Percentiles rank a stretch among this genome's conserved stretches.
Evolutionary conservation across 2,329 filamentous ascomycete species (phyloP).

Genomic region (Stylonectria norvegica): DNA sequence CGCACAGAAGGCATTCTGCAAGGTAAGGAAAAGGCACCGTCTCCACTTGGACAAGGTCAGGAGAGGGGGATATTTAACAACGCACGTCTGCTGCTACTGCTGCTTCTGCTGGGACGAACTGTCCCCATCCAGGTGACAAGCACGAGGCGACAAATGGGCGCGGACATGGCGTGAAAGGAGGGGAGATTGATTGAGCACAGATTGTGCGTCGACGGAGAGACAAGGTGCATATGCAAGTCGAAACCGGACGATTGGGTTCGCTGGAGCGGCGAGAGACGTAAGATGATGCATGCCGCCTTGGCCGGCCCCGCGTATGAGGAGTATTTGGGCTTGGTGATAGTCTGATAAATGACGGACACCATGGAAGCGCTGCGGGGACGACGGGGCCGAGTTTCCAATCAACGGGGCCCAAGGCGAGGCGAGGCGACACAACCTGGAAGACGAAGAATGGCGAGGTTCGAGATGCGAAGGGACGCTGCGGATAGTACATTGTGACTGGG

Average conservation of each 20-base stretch:
- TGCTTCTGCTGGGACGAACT: slow-evolving; percentile 9
- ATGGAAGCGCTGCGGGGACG: slow-evolving; percentile 9
- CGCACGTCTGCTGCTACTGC: no score
- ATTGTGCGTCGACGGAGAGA: slow-evolving; percentile 16
- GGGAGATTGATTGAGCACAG: slow-evolving; percentile 9
- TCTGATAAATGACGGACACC: no score
- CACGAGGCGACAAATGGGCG: slow-evolving; percentile 8
- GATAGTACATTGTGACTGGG: no score
- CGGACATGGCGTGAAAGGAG: slow-evolving; percentile 18
- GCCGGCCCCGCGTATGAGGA: slow-evolving; percentile 8
- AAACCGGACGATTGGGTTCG: slow-evolving; percentile 10
- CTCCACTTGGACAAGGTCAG: slow-evolving; percentile 10
- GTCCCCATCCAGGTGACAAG: no score
- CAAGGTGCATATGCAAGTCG: slow-evolving; percentile 26
- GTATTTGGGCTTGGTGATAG: no score
- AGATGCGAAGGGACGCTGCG: neutral
- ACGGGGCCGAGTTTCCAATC: slow-evolving; percentile 20
- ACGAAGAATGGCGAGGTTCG: neutral
- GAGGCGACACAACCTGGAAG: neutral
- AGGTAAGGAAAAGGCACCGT: slow-evolving; percentile 4
- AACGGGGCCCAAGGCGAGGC: slow-evolving; percentile 4
- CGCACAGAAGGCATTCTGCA: slow-evolving; percentile 11
- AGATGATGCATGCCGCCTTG: slow-evolving; percentile 8
- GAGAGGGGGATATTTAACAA: slow-evolving; percentile 21
- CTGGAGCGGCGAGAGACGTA: slow-evolving; percentile 7